Conservation (phyloP, 139 green algal species). For the Coccomyxa sp. region DNA sequence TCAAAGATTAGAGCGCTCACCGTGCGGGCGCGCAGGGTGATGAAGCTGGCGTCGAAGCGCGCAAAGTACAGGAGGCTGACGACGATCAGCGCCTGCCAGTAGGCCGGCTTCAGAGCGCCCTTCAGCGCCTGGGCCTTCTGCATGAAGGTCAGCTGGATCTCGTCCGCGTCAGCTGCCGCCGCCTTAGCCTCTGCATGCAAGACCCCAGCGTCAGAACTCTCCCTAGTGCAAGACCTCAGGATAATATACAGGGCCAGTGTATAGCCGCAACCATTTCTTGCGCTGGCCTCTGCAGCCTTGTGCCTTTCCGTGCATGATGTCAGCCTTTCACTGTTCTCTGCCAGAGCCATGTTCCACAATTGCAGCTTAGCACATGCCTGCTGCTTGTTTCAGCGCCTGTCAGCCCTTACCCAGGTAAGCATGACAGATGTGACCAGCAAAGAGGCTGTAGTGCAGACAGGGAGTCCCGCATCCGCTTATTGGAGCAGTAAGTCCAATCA, state of each 20-base stretch:
- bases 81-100: slow-evolving; percentile 76
- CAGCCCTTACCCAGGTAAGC: too few relatives aligned
- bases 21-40: slow-evolving; percentile 64
- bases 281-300: background rate
- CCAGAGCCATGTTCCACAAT: background rate
- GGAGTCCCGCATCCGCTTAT: too few relatives aligned
- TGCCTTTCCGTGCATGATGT: background rate
- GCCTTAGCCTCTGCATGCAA: background rate
- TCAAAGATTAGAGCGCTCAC: too few relatives aligned
- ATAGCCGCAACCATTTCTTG: too few relatives aligned
- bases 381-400: too few relatives aligned
- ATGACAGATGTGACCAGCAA: too few relatives aligned
- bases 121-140: slow-evolving; percentile 40
- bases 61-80: slow-evolving; percentile 75
- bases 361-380: background rate
- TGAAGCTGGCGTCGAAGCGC: slow-evolving; percentile 78
- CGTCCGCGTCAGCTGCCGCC: slow-evolving; percentile 1
- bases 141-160: slow-evolving; percentile 11
- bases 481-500: too few relatives aligned
- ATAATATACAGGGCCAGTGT: background rate
- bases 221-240: background rate
- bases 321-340: background rate
- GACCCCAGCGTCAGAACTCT: too few relatives aligned
- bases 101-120: slow-evolving; percentile 57
- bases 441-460: too few relatives aligned